Evolutionary conservation across 78 protist genomes (phyloP), one percentile per base, ranked within the genome.

Genomic region (Trichosphaerium sp.): DNA sequence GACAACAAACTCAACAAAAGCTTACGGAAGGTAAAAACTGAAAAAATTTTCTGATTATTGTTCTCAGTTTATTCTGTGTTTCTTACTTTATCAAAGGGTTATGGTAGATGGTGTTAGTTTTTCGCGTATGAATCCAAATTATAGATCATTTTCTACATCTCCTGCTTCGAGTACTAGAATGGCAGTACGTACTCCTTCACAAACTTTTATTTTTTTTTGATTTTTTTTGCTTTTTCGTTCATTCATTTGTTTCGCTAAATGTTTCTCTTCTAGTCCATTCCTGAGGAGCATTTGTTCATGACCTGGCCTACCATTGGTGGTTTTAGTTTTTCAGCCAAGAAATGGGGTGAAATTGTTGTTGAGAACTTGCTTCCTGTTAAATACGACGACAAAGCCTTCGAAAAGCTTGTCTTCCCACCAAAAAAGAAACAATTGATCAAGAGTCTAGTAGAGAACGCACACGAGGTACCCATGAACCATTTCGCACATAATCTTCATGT

Each of bases 331-430:
- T 4, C 66, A 34, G 65, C 42, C 34, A 69, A 69, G 25, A 11
- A 32, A 15, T 67, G 73, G 73, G 73, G 73, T 26, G 62, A 51
- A 34, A 14, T 54, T 31, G 10, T 15, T 25, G 52, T 69, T 29
- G 54, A 26, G 31, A 35, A 21, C 14, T 12, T 58, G 35, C 18
- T 5, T 7, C 57, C 38, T n/a, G 54, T 70, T 35, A 4, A 23
- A 35, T 70, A 61, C 65, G 42, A 70, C 76, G 43, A 7, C 23
- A 5, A 4, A 3, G 66, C 76, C n/a, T 70, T 59, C 43, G 58
- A 10, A 28, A 42, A 25, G 32, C 57, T 70, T n/a, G 76, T 70
- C 40, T 23, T 70, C 21, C 28, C 56, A 11, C 14, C 10, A 18
- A 39, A 23, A 32, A 54, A 41, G 10, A 70, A 70, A 57, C 7